A percentile compares a stretch with the other conserved stretches of the same genome.
phyloP scores from a whole-genome alignment of 2,329 filamentous ascomycete genomes.

The Byssoonygena ceratinophila region DNA sequence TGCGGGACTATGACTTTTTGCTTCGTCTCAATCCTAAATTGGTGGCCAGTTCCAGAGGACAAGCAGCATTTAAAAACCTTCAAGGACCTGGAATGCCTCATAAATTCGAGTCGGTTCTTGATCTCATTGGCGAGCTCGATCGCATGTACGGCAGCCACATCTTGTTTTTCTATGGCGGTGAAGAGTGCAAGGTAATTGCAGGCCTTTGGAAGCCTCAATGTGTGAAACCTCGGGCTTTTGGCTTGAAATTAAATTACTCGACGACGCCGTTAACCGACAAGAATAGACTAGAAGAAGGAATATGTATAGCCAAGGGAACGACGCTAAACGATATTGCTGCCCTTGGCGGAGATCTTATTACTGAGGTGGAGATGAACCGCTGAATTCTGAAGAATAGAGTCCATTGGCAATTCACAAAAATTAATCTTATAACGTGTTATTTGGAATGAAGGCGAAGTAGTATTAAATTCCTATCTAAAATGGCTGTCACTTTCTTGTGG shows the following conservation, averaged over 20 bases:
- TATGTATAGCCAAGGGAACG: conserved; percentile 32
- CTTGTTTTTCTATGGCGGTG: conserved; percentile 65
- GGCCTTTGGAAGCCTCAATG: conserved; percentile 54
- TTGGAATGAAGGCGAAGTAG: neutral
- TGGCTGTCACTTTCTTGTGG: conserved; percentile 11
- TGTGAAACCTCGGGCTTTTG: conserved; percentile 26
- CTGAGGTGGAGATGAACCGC: conserved; percentile 38
- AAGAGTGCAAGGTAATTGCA: conserved; percentile 48
- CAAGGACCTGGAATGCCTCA: conserved; percentile 41
- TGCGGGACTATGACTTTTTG: conserved; percentile 76
- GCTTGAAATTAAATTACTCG: conserved; percentile 31
- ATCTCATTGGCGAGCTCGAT: conserved; percentile 59
- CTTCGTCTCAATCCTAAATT: conserved; percentile 56
- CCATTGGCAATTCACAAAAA: neutral
- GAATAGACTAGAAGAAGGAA: conserved; percentile 17
- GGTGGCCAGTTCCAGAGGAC: conserved; percentile 26
- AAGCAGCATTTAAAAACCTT: conserved; percentile 63
- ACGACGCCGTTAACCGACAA: conserved; percentile 18
- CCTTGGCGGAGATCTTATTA: conserved; percentile 57
- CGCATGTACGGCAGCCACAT: conserved; percentile 57
- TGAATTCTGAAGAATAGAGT: neutral
- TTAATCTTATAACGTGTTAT: neutral
- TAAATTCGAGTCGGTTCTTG: conserved; percentile 48
- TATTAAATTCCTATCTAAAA: conserved; percentile 1
- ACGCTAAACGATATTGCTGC: conserved; percentile 39